Conservation (phyloP, 495 filamentous ascomycete genomes). For the Cairneyella variabilis region DNA sequence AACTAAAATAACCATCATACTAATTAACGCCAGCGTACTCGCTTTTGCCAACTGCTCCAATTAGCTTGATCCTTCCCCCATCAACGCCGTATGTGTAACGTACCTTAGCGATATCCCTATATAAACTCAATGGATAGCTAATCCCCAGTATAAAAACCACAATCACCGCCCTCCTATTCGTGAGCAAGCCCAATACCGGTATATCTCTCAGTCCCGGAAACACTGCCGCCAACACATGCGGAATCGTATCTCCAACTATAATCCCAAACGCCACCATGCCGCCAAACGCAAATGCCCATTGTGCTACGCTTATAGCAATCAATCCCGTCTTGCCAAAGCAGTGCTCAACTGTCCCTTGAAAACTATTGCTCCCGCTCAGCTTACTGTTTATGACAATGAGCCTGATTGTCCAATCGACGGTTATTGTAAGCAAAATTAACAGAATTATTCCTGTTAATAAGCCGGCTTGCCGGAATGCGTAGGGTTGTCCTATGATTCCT, state of each 20-base stretch:
- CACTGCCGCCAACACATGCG: constrained; percentile 76
- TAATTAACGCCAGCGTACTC: constrained; percentile 82
- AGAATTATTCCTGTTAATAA: constrained; percentile 75
- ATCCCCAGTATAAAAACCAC: constrained; percentile 77
- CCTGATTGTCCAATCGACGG: constrained; percentile 94
- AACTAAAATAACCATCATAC: constrained; percentile 84
- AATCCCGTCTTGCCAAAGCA: constrained; percentile 88
- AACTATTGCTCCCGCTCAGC: constrained; percentile 83
- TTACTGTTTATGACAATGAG: constrained; percentile 96
- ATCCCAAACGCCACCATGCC: constrained; percentile 98
- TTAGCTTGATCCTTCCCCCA: constrained; percentile 26
- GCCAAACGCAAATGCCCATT: constrained; percentile 98
- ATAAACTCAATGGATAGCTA: constrained; percentile 89
- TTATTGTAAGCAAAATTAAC: constrained; percentile 72
- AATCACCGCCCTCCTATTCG: constrained; percentile 78
- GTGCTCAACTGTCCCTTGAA: constrained; percentile 90
- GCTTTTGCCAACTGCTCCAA: constrained; percentile 80
- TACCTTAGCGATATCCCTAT: constrained; percentile 97
- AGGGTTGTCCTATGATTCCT: constrained; percentile 96
- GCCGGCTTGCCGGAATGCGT: constrained; percentile 88
- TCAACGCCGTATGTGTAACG: constrained; percentile 12
- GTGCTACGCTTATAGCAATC: constrained; percentile 84
- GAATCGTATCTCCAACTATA: constrained; percentile 94
- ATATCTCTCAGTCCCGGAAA: constrained; percentile 73
- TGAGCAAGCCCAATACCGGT: constrained; percentile 75